Base-by-base conservation (phyloP, 2,329 filamentous ascomycete species). In the Alternaria sp. region DNA sequence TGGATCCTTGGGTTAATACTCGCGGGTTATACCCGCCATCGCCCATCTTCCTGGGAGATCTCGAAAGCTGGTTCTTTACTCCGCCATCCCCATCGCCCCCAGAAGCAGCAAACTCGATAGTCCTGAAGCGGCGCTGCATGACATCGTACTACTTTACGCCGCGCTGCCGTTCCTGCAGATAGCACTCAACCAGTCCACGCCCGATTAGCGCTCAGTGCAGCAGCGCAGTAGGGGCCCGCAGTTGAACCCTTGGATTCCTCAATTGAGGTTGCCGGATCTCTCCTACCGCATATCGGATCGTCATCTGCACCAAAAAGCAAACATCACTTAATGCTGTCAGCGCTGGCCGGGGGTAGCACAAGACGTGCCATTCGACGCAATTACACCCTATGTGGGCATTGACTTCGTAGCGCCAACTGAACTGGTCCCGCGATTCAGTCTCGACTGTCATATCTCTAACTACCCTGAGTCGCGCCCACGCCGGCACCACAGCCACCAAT, bases 401-500 rank as follows among this genome's bases (percentile, higher is more conserved):
- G 54, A 54, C 19, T 59, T 60, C 52, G 51, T 58, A 61, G 51
- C 63, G 62, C 59, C 58, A 25, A 40, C 59, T 23, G 40, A 25
- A 40, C 59, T 23, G 40, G 50, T 61, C 40, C 56, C 72, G 62
- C 74, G 70, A 77, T 66, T 77, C 74, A 74, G 67, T 64, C 55
- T 45, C 59, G 58, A 49, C 60, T 56, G 61, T 57, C 32, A 54
- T 66, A 55, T 62, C 59, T 49, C 59, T 49, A 43, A 64, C 63
- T 65, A 58, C 68, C 45, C 73, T 74, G 71, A 77, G 68, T 75
- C 73, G 74, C 68, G 63, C 55, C 54, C 59, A 63, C 64, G 65
- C 69, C 67, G 67, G 67, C 49, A 62, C 58, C 66, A 69, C 51
- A 50, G 62, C 59, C 62, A 62, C 54, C 49, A 61, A 55, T 54